A percentile compares a stretch with the other conserved stretches of the same genome.
Conservation (phyloP, 192 early-diverging fungal genomes). For the Linnemannia zychae region DNA sequence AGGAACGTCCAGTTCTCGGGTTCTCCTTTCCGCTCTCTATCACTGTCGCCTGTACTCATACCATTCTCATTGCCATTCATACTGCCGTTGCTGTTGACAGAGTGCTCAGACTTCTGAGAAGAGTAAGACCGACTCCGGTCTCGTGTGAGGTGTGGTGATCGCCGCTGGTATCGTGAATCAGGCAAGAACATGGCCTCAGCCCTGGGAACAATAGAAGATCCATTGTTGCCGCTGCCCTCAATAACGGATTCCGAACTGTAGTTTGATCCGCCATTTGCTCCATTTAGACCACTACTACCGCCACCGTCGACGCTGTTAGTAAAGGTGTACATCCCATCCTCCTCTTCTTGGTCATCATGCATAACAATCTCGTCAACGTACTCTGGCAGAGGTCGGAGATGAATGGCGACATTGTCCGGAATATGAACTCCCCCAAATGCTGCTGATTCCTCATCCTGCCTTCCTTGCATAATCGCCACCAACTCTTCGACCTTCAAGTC, state of each 20-base stretch:
- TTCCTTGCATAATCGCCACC: conserved; percentile 32
- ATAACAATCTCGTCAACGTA: conserved; percentile 42
- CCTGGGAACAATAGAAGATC: not conserved
- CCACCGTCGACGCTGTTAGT: not conserved
- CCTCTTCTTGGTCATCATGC: conserved; percentile 50
- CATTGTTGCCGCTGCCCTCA: not conserved
- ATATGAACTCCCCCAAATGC: conserved; percentile 49
- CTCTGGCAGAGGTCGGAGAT: conserved; percentile 14
- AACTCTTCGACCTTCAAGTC: conserved; percentile 35
- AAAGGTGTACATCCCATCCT: conserved; percentile 49
- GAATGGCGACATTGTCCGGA: conserved; percentile 36
- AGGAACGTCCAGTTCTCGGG: conserved; percentile 56
- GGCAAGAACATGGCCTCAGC: not conserved
- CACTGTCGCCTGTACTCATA: too few species aligned
- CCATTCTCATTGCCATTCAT: too few species aligned
- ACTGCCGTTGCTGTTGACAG: not conserved
- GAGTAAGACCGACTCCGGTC: conserved; percentile 16
- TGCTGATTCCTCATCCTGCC: conserved; percentile 45
- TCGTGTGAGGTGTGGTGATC: conserved; percentile 26
- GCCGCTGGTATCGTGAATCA: conserved; percentile 20
- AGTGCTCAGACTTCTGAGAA: not conserved
- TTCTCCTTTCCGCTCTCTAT: conserved; percentile 4
- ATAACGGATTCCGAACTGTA: not conserved
- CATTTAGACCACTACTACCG: not conserved
- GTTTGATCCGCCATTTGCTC: not conserved